These are phyloP conservation scores for Knoxdaviesia capensis DNA, from an alignment of 2,329 filamentous ascomycete species.

Conservation along the genomic window DNA sequence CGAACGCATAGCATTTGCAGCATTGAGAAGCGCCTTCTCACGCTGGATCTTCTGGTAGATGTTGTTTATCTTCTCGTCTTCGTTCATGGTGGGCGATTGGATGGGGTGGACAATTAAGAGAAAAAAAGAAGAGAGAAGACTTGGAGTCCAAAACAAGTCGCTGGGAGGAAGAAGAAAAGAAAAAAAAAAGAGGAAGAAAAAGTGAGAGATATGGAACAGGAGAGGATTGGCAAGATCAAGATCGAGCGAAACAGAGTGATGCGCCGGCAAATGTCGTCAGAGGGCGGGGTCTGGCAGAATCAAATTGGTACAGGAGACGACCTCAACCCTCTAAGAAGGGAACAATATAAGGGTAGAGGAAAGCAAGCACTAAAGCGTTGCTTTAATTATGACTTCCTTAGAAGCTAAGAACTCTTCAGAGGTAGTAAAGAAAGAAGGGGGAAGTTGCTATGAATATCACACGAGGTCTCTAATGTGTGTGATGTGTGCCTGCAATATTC, in stretches of 20 bases:
- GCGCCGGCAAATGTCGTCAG: not conserved
- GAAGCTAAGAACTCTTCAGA: too few relatives aligned
- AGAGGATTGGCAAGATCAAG: not conserved
- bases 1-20: slow-evolving; percentile 84
- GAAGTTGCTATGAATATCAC: too few relatives aligned
- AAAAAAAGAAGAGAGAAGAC: not conserved
- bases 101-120: too few relatives aligned
- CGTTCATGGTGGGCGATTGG: slow-evolving; percentile 30
- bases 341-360: not conserved
- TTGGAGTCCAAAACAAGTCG: not conserved
- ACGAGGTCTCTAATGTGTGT: too few relatives aligned
- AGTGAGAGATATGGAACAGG: not conserved
- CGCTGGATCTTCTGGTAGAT: slow-evolving; percentile 96
- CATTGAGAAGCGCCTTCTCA: slow-evolving; percentile 86
- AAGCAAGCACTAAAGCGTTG: not conserved
- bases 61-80: slow-evolving; percentile 48
- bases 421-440: too few relatives aligned
- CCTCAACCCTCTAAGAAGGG: not conserved
- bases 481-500: too few relatives aligned
- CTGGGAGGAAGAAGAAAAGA: not conserved
- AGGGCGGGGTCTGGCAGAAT: not conserved
- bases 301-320: too few relatives aligned
- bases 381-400: not conserved
- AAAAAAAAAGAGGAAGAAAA: not conserved
- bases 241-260: not conserved